These are phyloP conservation scores for Microbotryum silenes-acaulis DNA, from an alignment of 1,284 basidiomycete species.

Conservation along the genomic window DNA sequence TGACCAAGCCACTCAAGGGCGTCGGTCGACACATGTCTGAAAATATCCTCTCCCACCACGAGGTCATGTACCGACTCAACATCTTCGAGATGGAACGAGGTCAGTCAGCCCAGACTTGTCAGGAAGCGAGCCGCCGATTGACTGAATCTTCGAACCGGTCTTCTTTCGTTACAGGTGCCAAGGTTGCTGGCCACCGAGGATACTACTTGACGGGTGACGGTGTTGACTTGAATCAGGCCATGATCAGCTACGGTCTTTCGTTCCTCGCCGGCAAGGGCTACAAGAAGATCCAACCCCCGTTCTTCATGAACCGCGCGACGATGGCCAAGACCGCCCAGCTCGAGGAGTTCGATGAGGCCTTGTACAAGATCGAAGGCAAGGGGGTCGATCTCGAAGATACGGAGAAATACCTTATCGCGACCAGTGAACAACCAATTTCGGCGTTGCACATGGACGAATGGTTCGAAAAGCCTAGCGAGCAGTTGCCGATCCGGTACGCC, in stretches of 20 bases:
- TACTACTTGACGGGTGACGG: constrained; percentile 95
- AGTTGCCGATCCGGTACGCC: constrained; percentile 73
- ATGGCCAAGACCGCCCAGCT: constrained; percentile 98
- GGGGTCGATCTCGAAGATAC: constrained; percentile 60
- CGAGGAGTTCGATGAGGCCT: constrained; percentile 94
- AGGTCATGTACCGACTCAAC: constrained; percentile 86
- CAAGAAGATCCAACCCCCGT: constrained; percentile 94
- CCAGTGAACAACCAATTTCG: constrained; percentile 96
- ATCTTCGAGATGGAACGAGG: constrained; percentile 95
- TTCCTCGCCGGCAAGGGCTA: constrained; percentile 75
- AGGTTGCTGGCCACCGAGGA: constrained; percentile 89
- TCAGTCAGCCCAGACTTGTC: constrained; percentile 36
- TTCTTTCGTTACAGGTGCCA: constrained; percentile 54
- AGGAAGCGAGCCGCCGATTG: not conserved
- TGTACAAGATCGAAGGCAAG: constrained; percentile 77
- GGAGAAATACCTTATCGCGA: constrained; percentile 98
- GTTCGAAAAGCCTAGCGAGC: constrained; percentile 85
- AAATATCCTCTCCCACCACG: constrained; percentile 88
- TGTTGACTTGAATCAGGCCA: constrained; percentile 92
- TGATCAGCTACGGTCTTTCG: constrained; percentile 91
- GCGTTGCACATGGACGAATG: constrained; percentile 92
- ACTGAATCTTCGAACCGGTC: not conserved
- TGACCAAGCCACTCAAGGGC: constrained; percentile 42
- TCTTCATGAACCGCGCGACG: constrained; percentile 96
- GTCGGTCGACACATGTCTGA: constrained; percentile 52